Conservation (phyloP, 176 grass and related monocot species). For the Carex pumila region DNA sequence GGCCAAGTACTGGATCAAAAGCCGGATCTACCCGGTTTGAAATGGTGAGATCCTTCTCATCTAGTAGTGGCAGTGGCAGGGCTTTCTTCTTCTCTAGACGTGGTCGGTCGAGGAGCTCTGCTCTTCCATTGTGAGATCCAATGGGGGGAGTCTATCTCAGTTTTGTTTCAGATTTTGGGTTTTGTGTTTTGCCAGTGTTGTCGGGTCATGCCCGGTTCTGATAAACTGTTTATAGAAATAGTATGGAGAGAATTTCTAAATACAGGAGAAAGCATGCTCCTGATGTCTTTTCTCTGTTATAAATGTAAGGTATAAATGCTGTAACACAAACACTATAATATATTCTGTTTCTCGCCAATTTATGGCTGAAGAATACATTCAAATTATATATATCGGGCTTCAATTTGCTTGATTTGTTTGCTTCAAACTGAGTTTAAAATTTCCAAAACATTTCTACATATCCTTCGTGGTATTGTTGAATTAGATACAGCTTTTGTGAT, state of each 20-base stretch:
- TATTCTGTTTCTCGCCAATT: not conserved
- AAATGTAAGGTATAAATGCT: conserved; percentile 5
- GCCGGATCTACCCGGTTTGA: not conserved
- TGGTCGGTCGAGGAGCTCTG: conserved; percentile 19
- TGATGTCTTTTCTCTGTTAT: not conserved
- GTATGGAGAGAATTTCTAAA: not conserved
- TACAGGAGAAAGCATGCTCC: conserved; percentile 13
- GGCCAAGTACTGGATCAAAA: not conserved
- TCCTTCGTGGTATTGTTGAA: not conserved
- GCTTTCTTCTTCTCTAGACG: conserved; percentile 19
- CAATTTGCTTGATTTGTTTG: not conserved
- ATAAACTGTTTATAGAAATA: conserved; percentile 17
- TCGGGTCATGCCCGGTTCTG: not conserved
- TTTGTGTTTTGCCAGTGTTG: not conserved
- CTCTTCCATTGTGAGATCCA: conserved; percentile 21
- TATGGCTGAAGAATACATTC: not conserved
- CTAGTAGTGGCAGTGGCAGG: conserved; percentile 17
- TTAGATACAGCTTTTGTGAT: not conserved
- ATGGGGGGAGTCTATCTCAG: not conserved
- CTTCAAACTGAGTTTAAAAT: not conserved
- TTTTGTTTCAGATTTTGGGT: conserved; percentile 3
- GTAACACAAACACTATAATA: not conserved
- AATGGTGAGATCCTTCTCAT: conserved; percentile 18
- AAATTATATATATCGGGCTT: not conserved
- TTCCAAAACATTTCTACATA: not conserved